These are phyloP conservation scores for Linnemannia schmuckeri DNA, from an alignment of 192 early-diverging fungal species.

Conservation along the genomic window DNA sequence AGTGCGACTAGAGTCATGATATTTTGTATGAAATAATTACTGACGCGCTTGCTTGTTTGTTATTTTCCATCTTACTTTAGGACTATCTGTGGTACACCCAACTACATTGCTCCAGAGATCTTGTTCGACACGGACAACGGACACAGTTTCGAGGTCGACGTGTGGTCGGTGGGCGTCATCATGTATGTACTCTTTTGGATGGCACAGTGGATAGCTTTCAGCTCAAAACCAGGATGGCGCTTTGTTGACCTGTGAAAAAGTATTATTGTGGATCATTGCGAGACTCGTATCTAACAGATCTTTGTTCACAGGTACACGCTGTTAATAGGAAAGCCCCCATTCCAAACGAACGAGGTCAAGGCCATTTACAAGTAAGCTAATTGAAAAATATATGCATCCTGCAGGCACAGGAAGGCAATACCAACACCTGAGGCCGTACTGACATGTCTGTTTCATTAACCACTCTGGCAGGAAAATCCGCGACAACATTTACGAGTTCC, in stretches of 20 bases:
- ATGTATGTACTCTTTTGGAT: conserved; percentile 67
- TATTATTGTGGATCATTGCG: background rate
- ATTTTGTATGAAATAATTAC: background rate
- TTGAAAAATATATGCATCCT: no score
- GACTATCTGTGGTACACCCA: conserved; percentile 97
- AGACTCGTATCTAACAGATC: background rate
- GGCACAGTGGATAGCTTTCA: background rate
- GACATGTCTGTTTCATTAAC: background rate
- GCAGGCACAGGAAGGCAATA: no score
- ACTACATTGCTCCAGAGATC: conserved; percentile 98
- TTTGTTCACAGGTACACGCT: conserved; percentile 79
- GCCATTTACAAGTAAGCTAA: conserved; percentile 79
- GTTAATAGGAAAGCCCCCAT: conserved; percentile 91
- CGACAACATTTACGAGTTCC: conserved; percentile 81
- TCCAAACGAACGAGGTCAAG: conserved; percentile 84
- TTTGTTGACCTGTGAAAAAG: background rate
- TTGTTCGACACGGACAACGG: conserved; percentile 82
- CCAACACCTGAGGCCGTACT: background rate
- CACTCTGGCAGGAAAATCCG: conserved; percentile 37
- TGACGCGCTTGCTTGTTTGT: background rate
- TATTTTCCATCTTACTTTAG: conserved; percentile 44
- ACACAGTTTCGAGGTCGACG: conserved; percentile 94
- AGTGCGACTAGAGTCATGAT: background rate
- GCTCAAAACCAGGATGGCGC: background rate
- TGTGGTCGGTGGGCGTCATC: conserved; percentile 94